Conservation (phyloP, 2,329 filamentous ascomycete species). For the Hypoxylon sp. region DNA sequence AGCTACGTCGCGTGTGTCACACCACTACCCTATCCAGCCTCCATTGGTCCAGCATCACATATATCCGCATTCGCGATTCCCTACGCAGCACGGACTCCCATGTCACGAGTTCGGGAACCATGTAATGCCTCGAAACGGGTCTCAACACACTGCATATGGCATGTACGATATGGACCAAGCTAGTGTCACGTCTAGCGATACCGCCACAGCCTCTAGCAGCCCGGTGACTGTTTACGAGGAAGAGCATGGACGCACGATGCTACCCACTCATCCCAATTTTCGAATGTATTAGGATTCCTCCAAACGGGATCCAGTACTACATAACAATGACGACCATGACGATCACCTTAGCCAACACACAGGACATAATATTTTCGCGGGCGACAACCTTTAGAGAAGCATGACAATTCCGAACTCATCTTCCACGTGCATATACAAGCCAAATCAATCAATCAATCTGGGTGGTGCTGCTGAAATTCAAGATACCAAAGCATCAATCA, state of each 20-base stretch:
- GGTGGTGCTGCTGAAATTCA: constrained; percentile 32
- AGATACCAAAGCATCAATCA: constrained; percentile 32
- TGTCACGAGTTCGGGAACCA: constrained; percentile 29
- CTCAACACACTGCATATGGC: constrained; percentile 55
- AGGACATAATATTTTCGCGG: constrained; percentile 19
- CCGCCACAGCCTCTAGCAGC: constrained; percentile 52
- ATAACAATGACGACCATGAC: constrained; percentile 25
- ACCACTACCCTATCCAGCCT: constrained; percentile 40
- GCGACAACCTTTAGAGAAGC: constrained; percentile 11
- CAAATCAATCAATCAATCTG: constrained; percentile 10
- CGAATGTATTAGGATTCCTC: constrained; percentile 47
- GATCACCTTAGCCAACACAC: constrained; percentile 23
- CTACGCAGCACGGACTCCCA: constrained; percentile 39
- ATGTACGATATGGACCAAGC: constrained; percentile 62
- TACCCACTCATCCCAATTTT: constrained; percentile 58
- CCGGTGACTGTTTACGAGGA: constrained; percentile 59
- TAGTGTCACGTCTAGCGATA: constrained; percentile 50
- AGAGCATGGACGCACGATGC: constrained; percentile 55
- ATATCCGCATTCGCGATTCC: constrained; percentile 49
- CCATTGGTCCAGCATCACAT: constrained; percentile 34
- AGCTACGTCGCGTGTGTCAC: constrained; percentile 33
- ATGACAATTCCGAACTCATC: neutral
- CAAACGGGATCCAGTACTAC: neutral
- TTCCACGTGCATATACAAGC: constrained; percentile 16
- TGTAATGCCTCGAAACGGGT: constrained; percentile 38